Evolutionary conservation across 192 early-diverging fungal genomes (phyloP), one percentile per base, ranked within the genome.

Genomic region (Diversispora epigaea): DNA sequence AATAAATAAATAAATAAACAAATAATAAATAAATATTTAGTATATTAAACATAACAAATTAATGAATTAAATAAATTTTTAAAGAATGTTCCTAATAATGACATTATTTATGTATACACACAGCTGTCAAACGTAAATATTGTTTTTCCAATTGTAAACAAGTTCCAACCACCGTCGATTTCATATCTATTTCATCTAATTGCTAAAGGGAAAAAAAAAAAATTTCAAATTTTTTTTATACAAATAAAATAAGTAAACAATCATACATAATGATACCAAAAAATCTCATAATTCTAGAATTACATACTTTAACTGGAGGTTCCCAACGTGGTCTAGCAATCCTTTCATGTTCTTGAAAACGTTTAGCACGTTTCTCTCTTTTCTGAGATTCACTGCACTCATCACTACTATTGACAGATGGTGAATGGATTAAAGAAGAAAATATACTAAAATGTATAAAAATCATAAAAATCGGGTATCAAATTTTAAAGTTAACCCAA

Each of bases 101-200:
- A 17, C 0, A 14, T 8, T 61, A 14, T 52, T 9, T 56, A 32
- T 49, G n/a, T 50, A 61, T 25, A 79, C 84, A 57, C 84, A 92
- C 91, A 25, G 91, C 90, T 15, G 97, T 99, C 75, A 99, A 83
- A n/a, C 97, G 87, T 60, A 98, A 80, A 78, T 98, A 99, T 65
- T 82, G 82, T 82, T 99, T 99, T 80, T 98, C 95, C n/a, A 99
- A 83, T 49, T 86, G 78, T 15, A 84, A 83, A 68, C 91, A 89
- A 3, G 95, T 96, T 46, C 97, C 97, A 22, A 97, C 91, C 75
- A 98, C 94, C 6, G 95, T 93, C 60, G 86, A 82, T 71, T 95
- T 91, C 92, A 91, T 92, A 75, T 91, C 88, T 52, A 88, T 86
- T 44, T 19, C 17, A 68, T 66, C 21, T 63, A 61, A 14, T 78